Percentiles rank a stretch among this genome's conserved stretches.
Evolutionary conservation across 176 grass and related monocot species (phyloP).

Genomic region (Carex scoparia): DNA sequence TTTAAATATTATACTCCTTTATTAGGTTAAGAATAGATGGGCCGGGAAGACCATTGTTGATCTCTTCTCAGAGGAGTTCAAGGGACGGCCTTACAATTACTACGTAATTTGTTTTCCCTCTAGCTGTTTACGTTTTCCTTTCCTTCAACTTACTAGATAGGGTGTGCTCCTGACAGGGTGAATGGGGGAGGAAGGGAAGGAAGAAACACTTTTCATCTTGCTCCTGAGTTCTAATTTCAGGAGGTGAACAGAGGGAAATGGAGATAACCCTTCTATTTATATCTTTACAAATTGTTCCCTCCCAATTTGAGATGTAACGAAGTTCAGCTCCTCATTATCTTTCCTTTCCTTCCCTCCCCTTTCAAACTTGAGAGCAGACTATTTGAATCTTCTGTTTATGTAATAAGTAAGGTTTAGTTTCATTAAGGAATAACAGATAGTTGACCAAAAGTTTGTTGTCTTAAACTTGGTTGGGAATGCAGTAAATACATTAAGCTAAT

Average conservation of each 20-base stretch:
- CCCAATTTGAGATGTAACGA: too few species aligned
- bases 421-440: background rate
- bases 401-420: background rate
- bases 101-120: constrained; percentile 45
- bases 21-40: constrained; percentile 92
- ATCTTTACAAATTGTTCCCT: too few species aligned
- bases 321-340: too few species aligned
- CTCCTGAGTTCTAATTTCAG: too few species aligned
- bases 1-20: background rate
- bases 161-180: too few species aligned
- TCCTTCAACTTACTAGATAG: background rate
- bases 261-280: too few species aligned
- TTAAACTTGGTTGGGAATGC: background rate
- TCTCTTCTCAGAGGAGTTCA: constrained; percentile 94
- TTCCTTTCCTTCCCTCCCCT: too few species aligned
- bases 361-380: too few species aligned
- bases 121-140: background rate
- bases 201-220: too few species aligned
- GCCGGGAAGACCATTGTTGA: constrained; percentile 89
- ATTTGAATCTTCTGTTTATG: background rate
- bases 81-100: constrained; percentile 64
- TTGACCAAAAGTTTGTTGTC: background rate
- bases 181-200: too few species aligned
- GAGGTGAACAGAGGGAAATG: too few species aligned
- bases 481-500: background rate